These are phyloP conservation scores for Termitomyces sp. DNA, from an alignment of 768 basidiomycete genomes.

Conservation along the genomic window DNA sequence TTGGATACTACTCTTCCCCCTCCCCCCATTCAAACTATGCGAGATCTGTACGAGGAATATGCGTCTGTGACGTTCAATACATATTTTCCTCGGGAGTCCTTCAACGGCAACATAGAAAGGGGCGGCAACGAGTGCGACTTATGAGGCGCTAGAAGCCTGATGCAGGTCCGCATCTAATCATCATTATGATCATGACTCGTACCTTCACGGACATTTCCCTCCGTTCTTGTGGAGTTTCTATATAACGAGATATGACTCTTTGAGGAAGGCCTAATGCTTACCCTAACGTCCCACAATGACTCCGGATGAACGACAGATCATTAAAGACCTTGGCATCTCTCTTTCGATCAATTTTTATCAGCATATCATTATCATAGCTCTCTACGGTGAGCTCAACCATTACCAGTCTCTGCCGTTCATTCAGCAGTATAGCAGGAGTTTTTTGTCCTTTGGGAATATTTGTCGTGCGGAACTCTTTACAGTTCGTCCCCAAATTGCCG, in stretches of 20 bases:
- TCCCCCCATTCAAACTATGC: no score
- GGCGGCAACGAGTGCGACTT: no score
- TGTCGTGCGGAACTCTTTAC: not conserved
- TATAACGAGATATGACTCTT: not conserved
- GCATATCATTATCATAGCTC: not conserved
- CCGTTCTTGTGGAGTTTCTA: not conserved
- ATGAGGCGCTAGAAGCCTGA: not conserved
- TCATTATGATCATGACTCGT: not conserved
- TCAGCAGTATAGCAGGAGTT: not conserved
- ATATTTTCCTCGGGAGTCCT: no score
- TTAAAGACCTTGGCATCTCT: not conserved
- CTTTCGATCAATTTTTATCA: not conserved
- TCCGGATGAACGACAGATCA: not conserved
- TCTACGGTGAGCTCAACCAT: not conserved
- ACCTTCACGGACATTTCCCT: no score
- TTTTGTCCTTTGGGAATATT: not conserved
- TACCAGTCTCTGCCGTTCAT: no score
- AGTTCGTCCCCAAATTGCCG: not conserved
- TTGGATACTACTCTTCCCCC: no score
- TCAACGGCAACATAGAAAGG: not conserved
- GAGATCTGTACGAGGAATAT: no score
- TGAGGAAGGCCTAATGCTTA: not conserved
- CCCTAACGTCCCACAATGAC: not conserved
- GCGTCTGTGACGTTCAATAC: no score
- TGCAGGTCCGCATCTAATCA: not conserved